Evolutionary conservation across 495 filamentous ascomycete genomes (phyloP).

Genomic region (Podospora comata): DNA sequence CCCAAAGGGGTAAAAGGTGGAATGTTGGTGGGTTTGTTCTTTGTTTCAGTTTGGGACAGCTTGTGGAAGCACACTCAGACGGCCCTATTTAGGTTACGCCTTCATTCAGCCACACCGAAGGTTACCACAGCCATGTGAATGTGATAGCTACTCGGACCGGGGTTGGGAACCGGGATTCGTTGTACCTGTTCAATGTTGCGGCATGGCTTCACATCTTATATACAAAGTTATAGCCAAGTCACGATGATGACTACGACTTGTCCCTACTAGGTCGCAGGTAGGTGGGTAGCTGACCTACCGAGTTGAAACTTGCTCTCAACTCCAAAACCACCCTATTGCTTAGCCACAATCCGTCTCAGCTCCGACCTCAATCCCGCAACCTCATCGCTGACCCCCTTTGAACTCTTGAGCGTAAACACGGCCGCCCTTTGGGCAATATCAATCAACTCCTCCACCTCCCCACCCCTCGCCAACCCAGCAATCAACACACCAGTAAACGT

Average conservation of each 20-base stretch:
- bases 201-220: background rate
- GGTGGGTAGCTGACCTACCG: background rate
- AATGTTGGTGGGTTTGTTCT: background rate
- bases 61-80: constrained; percentile 11
- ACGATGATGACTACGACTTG: background rate
- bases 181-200: background rate
- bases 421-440: constrained; percentile 71
- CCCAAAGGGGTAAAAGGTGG: background rate
- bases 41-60: background rate
- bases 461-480: constrained; percentile 56
- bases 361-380: constrained; percentile 37
- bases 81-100: too few species aligned
- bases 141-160: background rate
- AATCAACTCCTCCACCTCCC: constrained; percentile 47
- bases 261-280: background rate
- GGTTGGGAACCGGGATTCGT: background rate
- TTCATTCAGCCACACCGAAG: too few species aligned
- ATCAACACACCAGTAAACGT: constrained; percentile 82
- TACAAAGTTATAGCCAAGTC: background rate
- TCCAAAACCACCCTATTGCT: constrained; percentile 8
- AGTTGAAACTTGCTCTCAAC: background rate
- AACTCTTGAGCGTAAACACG: constrained; percentile 67
- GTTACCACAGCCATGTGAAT: background rate
- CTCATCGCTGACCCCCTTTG: constrained; percentile 62
- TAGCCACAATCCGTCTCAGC: constrained; percentile 23